phyloP scores from a whole-genome alignment of 306 rosid species.

The Malus sieversii region DNA sequence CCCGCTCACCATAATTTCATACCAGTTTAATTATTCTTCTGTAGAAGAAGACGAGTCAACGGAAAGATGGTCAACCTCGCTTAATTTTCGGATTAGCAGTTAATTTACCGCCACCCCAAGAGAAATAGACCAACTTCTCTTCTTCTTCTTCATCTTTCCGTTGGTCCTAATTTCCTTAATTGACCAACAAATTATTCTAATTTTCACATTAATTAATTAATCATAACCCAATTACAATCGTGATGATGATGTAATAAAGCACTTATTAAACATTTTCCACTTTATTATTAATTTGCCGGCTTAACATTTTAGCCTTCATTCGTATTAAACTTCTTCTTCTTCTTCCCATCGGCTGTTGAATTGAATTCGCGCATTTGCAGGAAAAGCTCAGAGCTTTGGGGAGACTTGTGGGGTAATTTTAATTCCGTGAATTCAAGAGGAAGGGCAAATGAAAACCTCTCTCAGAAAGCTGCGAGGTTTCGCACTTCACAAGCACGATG shows the following conservation, averaged over 20 bases:
- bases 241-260: background rate
- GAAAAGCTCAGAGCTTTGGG: background rate
- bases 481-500: constrained; percentile 56
- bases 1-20: background rate
- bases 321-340: background rate
- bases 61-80: background rate
- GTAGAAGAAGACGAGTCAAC: background rate
- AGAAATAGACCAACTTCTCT: background rate
- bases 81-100: background rate
- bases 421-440: background rate
- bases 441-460: constrained; percentile 56
- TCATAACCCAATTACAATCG: background rate
- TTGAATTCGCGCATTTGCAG: background rate
- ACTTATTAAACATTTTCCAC: background rate
- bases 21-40: background rate
- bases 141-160: background rate
- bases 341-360: background rate
- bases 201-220: background rate
- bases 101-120: background rate
- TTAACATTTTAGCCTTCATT: background rate
- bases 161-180: background rate
- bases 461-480: constrained; percentile 73
- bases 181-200: background rate
- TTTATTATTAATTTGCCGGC: background rate
- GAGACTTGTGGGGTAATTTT: background rate